phyloP scores from a whole-genome alignment of 2,329 filamentous ascomycete genomes.

The Fusarium globosum region DNA sequence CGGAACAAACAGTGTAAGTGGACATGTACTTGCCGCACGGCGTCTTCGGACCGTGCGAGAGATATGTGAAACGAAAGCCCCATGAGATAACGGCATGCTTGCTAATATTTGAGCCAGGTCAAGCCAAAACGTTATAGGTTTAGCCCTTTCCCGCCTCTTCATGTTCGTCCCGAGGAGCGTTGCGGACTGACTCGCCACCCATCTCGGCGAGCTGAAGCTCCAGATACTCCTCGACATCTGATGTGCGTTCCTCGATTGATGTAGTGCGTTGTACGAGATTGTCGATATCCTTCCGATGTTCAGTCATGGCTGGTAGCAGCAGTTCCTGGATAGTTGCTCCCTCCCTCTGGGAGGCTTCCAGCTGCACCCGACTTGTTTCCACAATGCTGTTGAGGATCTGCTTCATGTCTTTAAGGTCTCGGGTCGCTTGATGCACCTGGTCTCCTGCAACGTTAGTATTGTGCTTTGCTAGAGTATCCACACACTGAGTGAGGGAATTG shows the following conservation, averaged over 20 bases:
- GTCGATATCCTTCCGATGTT: background rate
- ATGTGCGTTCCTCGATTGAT: background rate
- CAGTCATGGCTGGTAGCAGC: background rate
- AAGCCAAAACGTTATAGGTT: rapidly evolving
- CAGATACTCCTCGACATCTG: background rate
- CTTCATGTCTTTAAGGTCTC: background rate
- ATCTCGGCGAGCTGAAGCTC: background rate
- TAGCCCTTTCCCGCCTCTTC: no score
- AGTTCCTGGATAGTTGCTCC: background rate
- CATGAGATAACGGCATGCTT: background rate
- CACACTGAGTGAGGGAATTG: background rate
- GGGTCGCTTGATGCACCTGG: no score
- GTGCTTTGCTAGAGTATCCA: background rate
- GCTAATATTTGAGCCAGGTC: background rate
- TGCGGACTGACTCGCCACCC: background rate
- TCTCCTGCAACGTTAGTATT: background rate
- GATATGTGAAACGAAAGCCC: background rate
- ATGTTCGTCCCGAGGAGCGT: background rate
- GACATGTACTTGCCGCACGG: no score
- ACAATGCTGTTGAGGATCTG: background rate
- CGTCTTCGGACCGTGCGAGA: background rate
- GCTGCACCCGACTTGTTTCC: background rate
- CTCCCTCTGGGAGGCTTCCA: background rate
- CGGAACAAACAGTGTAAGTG: background rate
- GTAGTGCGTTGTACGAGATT: background rate